These are phyloP conservation scores for Coniochaeta hoffmannii DNA, from an alignment of 2,329 filamentous ascomycete genomes.

Conservation along the genomic window DNA sequence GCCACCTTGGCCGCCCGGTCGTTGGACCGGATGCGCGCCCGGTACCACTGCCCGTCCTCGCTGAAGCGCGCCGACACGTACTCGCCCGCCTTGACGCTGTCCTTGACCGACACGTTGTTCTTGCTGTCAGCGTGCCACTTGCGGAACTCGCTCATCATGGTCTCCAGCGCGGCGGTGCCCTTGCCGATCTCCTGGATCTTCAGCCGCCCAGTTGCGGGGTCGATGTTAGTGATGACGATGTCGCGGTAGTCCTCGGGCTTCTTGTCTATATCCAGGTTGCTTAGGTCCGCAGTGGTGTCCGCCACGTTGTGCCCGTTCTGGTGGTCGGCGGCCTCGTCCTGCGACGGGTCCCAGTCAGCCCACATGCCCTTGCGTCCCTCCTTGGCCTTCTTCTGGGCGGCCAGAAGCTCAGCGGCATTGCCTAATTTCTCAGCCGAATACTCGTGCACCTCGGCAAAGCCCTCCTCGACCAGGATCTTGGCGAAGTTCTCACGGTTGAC, in stretches of 20 bases:
- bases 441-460: conserved; percentile 81
- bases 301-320: conserved; percentile 35
- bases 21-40: conserved; percentile 82
- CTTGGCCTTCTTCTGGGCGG: conserved; percentile 84
- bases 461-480: conserved; percentile 88
- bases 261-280: conserved; percentile 50
- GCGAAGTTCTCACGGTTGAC: conserved; percentile 94
- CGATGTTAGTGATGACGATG: conserved; percentile 85
- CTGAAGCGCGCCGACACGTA: conserved; percentile 87
- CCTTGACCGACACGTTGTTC: conserved; percentile 66
- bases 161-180: conserved; percentile 76
- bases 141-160: conserved; percentile 85
- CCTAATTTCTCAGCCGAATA: conserved; percentile 96
- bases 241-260: conserved; percentile 82
- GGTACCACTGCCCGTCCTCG: conserved; percentile 89
- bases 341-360: conserved; percentile 88
- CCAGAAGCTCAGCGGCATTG: conserved; percentile 78
- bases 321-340: conserved; percentile 58
- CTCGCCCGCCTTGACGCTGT: conserved; percentile 83
- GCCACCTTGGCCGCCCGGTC: conserved; percentile 83
- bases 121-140: conserved; percentile 81
- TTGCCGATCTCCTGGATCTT: conserved; percentile 89
- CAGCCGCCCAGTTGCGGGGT: conserved; percentile 63
- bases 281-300: conserved; percentile 42
- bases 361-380: conserved; percentile 81